These are phyloP conservation scores for Pestalotiopsis sp. DNA, from an alignment of 2,329 filamentous ascomycete species.

Conservation along the genomic window DNA sequence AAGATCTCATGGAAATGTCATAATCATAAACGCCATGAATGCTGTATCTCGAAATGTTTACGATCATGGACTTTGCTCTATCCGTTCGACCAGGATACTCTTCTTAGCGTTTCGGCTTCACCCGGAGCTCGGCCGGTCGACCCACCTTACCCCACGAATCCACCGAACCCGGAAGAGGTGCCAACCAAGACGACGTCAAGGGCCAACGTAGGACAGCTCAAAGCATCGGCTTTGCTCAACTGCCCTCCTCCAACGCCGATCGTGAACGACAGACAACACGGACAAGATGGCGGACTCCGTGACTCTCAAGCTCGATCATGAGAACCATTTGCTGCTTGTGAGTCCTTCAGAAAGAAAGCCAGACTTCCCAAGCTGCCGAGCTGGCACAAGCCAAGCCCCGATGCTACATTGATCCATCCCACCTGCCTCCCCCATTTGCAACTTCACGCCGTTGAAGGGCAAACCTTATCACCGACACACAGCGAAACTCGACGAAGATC, in stretches of 20 bases:
- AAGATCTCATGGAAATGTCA: too few species aligned
- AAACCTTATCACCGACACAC: neutral
- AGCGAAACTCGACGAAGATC: neutral
- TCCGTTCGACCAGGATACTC: neutral
- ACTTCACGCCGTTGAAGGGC: neutral
- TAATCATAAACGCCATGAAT: neutral
- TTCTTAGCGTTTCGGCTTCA: neutral
- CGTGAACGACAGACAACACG: neutral
- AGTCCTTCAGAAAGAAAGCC: slow-evolving; percentile 21
- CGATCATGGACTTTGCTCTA: neutral
- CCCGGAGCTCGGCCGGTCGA: neutral
- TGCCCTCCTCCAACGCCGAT: neutral
- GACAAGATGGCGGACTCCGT: slow-evolving; percentile 1
- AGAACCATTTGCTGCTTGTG: slow-evolving; percentile 76
- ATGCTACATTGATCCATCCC: slow-evolving; percentile 3
- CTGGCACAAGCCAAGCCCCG: neutral
- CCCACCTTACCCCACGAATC: slow-evolving; percentile 13
- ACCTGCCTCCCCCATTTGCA: neutral
- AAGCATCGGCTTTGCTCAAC: neutral
- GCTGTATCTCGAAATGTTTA: neutral
- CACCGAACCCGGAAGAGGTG: neutral
- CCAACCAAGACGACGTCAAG: slow-evolving; percentile 11
- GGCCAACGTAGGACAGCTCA: neutral
- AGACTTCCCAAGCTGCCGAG: neutral
- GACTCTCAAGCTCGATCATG: slow-evolving; percentile 66